Evolutionary conservation across 192 early-diverging fungal species (phyloP).

Genomic region (Coemansia sp.): DNA sequence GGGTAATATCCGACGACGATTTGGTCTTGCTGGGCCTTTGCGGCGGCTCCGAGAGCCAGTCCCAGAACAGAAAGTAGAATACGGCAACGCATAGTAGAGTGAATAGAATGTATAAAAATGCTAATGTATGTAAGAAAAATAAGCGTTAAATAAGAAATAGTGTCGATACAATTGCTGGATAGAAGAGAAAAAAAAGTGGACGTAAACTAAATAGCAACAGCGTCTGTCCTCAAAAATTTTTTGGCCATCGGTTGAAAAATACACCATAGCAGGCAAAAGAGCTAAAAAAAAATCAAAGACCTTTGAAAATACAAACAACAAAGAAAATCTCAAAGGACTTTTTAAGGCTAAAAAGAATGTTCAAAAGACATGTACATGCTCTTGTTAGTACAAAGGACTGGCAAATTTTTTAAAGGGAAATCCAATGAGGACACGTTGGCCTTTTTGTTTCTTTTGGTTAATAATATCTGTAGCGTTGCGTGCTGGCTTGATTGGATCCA

Average conservation of each 20-base stretch:
- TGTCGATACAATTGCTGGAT: neutral
- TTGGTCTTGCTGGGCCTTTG: conserved; percentile 6
- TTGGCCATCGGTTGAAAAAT: no score
- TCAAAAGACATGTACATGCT: neutral
- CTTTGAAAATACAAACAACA: neutral
- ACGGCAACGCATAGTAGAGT: neutral
- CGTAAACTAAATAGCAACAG: neutral
- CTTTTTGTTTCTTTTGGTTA: neutral
- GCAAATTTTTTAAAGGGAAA: neutral
- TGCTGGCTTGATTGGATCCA: neutral
- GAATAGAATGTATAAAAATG: neutral
- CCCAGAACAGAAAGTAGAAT: neutral
- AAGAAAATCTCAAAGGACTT: neutral
- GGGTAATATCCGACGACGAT: conserved; percentile 33
- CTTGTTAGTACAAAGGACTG: neutral
- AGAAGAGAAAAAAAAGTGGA: neutral
- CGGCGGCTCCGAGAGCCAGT: conserved; percentile 1
- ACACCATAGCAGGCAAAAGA: neutral
- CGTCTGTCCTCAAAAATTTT: neutral
- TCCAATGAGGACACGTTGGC: neutral
- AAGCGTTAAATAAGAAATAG: neutral
- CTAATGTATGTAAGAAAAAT: neutral
- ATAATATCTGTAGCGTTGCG: neutral
- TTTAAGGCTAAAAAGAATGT: neutral
- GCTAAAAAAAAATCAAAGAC: neutral